phyloP scores from a whole-genome alignment of 176 grass and related monocot genomes.

The Musa troglodytarum region DNA sequence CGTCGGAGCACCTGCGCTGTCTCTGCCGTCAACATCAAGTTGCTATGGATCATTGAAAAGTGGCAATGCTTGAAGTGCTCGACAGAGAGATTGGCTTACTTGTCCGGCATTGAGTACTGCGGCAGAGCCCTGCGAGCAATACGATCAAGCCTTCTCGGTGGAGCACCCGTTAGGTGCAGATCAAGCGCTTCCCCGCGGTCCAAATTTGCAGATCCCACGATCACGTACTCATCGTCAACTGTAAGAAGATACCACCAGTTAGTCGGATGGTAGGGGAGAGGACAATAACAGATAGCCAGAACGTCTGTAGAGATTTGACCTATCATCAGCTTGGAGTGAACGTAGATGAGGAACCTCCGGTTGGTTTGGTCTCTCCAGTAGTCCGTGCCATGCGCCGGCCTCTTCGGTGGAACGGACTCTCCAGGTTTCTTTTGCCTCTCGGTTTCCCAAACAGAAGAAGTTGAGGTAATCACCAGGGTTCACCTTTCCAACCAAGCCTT shows the following conservation, averaged over 20 bases:
- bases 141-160: slow-evolving; percentile 62
- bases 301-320: slow-evolving; percentile 20
- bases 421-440: slow-evolving; percentile 34
- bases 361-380: slow-evolving; percentile 69
- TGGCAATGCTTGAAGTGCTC: neutral
- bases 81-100: slow-evolving; percentile 16
- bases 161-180: slow-evolving; percentile 56
- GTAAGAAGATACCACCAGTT: neutral
- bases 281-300: neutral
- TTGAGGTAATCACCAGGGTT: slow-evolving; percentile 89
- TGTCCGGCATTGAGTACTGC: slow-evolving; percentile 46
- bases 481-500: slow-evolving; percentile 45
- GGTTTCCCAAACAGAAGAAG: slow-evolving; percentile 88
- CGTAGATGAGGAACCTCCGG: slow-evolving; percentile 61
- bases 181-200: slow-evolving; percentile 55
- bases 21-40: neutral
- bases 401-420: slow-evolving; percentile 44
- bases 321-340: slow-evolving; percentile 94
- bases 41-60: slow-evolving; percentile 32
- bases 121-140: slow-evolving; percentile 52
- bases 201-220: slow-evolving; percentile 84
- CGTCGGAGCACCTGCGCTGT: slow-evolving; percentile 65
- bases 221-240: slow-evolving; percentile 85
- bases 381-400: slow-evolving; percentile 36
- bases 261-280: neutral